These are phyloP conservation scores for Jamesozyma spencerorum DNA, from an alignment of 805 yeast species.

Conservation along the genomic window DNA sequence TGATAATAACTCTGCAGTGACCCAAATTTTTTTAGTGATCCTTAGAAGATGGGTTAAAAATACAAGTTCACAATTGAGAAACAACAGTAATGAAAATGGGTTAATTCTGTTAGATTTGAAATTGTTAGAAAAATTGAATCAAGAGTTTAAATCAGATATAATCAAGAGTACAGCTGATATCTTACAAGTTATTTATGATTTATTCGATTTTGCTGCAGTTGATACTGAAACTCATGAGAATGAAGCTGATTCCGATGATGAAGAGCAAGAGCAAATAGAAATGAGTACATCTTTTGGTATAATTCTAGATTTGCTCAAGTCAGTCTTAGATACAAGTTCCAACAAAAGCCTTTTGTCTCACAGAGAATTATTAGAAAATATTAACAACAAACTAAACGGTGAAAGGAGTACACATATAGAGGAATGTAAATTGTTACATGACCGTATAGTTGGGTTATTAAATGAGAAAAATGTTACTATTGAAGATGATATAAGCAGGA, in stretches of 20 bases:
- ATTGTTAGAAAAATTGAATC: slow-evolving; percentile 52
- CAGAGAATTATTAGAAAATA: slow-evolving; percentile 22
- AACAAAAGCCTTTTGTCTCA: slow-evolving; percentile 10
- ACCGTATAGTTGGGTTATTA: not conserved
- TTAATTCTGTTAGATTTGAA: slow-evolving; percentile 50
- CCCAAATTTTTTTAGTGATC: slow-evolving; percentile 39
- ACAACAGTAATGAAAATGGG: slow-evolving; percentile 36
- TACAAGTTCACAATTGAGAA: not conserved
- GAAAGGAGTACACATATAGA: not conserved
- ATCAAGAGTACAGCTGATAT: slow-evolving; percentile 43
- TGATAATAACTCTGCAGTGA: slow-evolving; percentile 38
- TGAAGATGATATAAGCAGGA: not conserved
- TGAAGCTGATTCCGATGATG: slow-evolving; percentile 18
- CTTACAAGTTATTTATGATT: slow-evolving; percentile 38
- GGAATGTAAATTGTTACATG: not conserved
- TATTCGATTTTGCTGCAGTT: slow-evolving; percentile 28
- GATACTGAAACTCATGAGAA: slow-evolving; percentile 23
- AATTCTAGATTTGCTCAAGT: slow-evolving; percentile 32
- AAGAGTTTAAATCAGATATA: slow-evolving; percentile 44
- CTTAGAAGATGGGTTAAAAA: slow-evolving; percentile 52
- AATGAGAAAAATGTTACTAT: not conserved
- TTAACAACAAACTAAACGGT: slow-evolving; percentile 19
- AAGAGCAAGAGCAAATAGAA: slow-evolving; percentile 1
- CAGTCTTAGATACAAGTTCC: slow-evolving; percentile 30
- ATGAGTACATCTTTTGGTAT: slow-evolving; percentile 16